A percentile compares a stretch with the other conserved stretches of the same genome.
phyloP scores from a whole-genome alignment of 768 basidiomycete species.

The Cyclocybe aegerita region DNA sequence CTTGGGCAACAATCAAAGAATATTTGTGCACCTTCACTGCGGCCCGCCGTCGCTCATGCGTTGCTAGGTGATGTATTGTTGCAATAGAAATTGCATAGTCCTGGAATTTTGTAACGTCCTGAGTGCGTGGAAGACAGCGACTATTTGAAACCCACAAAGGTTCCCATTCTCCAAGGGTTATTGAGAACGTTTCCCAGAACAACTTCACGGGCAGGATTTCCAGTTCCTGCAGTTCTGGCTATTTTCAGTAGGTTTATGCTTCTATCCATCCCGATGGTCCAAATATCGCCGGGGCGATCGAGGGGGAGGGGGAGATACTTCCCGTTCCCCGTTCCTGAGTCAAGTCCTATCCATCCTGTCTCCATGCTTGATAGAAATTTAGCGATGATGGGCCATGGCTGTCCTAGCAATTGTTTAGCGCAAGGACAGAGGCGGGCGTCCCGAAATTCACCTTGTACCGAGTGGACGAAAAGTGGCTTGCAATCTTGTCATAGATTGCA shows the following conservation, averaged over 20 bases:
- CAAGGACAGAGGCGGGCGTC: not conserved
- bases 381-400: constrained; percentile 92
- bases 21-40: constrained; percentile 67
- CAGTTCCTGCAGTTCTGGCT: constrained; percentile 62
- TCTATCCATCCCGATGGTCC: constrained; percentile 84
- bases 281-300: constrained; percentile 56
- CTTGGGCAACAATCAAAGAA: not conserved
- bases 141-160: constrained; percentile 57
- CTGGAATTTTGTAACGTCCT: constrained; percentile 36
- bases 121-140: not conserved
- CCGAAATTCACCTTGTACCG: constrained; percentile 72
- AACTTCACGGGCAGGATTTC: constrained; percentile 56
- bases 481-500: constrained; percentile 81
- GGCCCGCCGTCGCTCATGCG: constrained; percentile 63
- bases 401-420: constrained; percentile 14
- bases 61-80: constrained; percentile 94
- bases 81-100: constrained; percentile 98
- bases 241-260: constrained; percentile 77
- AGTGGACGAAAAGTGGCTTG: constrained; percentile 84
- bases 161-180: constrained; percentile 69
- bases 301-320: constrained; percentile 86
- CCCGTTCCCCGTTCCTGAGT: constrained; percentile 96
- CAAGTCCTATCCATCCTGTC: constrained; percentile 82
- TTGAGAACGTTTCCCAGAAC: constrained; percentile 79
- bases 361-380: constrained; percentile 70